A percentile compares a stretch with the other conserved stretches of the same genome.
These are phyloP conservation scores for Xylaria sp. DNA, from an alignment of 2,329 filamentous ascomycete species.

Conservation along the genomic window DNA sequence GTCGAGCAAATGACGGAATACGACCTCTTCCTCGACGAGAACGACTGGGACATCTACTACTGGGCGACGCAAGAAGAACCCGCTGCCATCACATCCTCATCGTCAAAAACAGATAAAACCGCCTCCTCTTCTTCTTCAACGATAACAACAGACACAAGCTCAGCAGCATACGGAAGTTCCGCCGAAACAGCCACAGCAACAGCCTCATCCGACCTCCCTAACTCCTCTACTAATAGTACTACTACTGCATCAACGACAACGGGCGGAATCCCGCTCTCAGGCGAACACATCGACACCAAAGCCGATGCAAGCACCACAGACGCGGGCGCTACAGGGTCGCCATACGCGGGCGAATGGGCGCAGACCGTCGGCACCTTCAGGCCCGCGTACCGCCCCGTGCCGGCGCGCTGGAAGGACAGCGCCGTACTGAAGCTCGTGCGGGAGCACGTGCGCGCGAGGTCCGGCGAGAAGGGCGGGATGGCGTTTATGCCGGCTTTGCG, in stretches of 20 bases:
- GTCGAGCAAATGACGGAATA: constrained; percentile 80
- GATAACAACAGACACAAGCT: constrained; percentile 9
- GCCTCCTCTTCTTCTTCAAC: constrained; percentile 12
- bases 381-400: constrained; percentile 92
- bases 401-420: constrained; percentile 83
- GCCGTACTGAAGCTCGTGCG: constrained; percentile 81
- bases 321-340: constrained; percentile 30
- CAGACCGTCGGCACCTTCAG: constrained; percentile 96
- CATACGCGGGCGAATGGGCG: constrained; percentile 84
- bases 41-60: constrained; percentile 99
- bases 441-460: constrained; percentile 78
- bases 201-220: constrained; percentile 7
- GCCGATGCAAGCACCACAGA: constrained; percentile 41
- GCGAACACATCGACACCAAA: constrained; percentile 44
- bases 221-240: too few species aligned
- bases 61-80: constrained; percentile 91
- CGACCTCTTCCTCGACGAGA: constrained; percentile 95
- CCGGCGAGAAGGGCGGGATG: constrained; percentile 64
- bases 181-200: constrained; percentile 59
- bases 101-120: not conserved
- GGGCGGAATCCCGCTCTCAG: constrained; percentile 32
- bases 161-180: constrained; percentile 31
- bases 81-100: constrained; percentile 59
- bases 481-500: constrained; percentile 66
- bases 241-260: constrained; percentile 17